phyloP scores from a whole-genome alignment of 345 rosid genomes.

The Mallotus nudiflorus region DNA sequence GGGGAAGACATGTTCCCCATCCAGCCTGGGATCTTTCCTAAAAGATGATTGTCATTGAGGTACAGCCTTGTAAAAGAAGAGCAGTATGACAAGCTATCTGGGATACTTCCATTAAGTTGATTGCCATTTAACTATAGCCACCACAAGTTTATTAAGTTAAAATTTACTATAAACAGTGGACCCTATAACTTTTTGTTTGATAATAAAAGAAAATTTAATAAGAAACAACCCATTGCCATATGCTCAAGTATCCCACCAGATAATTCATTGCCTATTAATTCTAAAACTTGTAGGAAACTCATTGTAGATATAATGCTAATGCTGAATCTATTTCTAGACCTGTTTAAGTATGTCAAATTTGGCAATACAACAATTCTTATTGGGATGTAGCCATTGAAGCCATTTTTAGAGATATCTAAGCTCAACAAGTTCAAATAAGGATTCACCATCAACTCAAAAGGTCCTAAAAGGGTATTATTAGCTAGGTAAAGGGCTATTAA shows the following conservation, averaged over 20 bases:
- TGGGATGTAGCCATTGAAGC: not conserved
- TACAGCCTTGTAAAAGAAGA: not conserved
- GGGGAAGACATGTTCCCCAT: not conserved
- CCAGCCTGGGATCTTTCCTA: constrained; percentile 20
- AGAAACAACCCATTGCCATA: not conserved
- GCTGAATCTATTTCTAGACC: not conserved
- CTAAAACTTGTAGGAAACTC: not conserved
- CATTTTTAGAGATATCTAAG: constrained; percentile 2
- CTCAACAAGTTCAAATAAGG: not conserved
- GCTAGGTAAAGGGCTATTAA: not conserved
- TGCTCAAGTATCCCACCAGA: not conserved
- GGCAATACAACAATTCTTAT: not conserved
- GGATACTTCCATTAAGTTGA: not conserved
- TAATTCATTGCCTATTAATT: not conserved
- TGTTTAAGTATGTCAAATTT: not conserved
- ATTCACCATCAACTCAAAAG: not conserved
- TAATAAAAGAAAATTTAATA: not conserved
- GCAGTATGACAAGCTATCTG: not conserved
- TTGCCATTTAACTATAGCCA: not conserved
- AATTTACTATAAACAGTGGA: not conserved
- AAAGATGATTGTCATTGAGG: constrained; percentile 7
- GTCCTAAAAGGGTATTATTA: constrained; percentile 1
- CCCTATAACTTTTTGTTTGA: not conserved
- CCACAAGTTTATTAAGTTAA: not conserved
- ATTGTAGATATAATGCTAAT: not conserved